These are phyloP conservation scores for Verticillium dahliae DNA, from an alignment of 2,329 filamentous ascomycete species.

Conservation along the genomic window DNA sequence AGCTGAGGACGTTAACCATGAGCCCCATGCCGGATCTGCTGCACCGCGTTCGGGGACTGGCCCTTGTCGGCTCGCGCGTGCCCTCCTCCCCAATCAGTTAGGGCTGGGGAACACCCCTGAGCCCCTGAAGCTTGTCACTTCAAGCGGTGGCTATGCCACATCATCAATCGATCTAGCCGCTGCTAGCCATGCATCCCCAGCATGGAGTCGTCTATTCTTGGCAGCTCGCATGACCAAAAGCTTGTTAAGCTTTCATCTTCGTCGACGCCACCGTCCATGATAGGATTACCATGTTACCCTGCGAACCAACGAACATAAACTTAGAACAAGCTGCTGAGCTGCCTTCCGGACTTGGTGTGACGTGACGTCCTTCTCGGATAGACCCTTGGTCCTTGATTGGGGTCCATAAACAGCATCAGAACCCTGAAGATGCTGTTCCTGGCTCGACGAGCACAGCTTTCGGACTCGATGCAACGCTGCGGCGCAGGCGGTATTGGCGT, in stretches of 20 bases:
- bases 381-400: too few species aligned
- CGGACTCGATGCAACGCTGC: too few species aligned
- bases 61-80: background rate
- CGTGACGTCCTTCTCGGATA: too few species aligned
- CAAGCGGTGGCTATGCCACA: background rate
- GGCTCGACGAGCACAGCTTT: too few species aligned
- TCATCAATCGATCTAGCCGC: background rate
- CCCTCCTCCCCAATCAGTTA: background rate
- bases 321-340: too few species aligned
- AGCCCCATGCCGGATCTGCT: too few species aligned
- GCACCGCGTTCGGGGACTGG: background rate
- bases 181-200: background rate
- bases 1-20: background rate
- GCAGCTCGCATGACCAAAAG: background rate
- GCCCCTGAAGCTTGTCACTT: background rate
- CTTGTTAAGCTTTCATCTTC: background rate
- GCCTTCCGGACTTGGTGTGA: too few species aligned
- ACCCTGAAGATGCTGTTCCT: too few species aligned
- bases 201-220: background rate
- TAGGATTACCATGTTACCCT: background rate
- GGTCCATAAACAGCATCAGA: too few species aligned
- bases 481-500: too few species aligned
- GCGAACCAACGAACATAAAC: too few species aligned
- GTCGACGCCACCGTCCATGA: background rate
- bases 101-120: background rate